phyloP scores from a whole-genome alignment of 1,139 yeast species.

The Eremothecium cymbalariae region DNA sequence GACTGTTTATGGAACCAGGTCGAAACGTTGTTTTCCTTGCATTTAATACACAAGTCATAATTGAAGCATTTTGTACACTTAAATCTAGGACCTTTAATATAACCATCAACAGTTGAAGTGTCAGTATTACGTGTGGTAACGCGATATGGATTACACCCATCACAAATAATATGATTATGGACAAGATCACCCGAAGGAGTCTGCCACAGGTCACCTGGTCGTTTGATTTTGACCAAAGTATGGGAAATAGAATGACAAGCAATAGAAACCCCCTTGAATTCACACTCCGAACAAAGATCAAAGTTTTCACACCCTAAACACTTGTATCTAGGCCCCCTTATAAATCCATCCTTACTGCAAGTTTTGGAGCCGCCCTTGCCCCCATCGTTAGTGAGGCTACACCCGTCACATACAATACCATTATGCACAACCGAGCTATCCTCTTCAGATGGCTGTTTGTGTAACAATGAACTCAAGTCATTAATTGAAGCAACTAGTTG shows the following conservation, averaged over 20 bases:
- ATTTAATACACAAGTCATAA: constrained; percentile 48
- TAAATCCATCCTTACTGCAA: constrained; percentile 18
- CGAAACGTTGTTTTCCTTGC: constrained; percentile 34
- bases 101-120: constrained; percentile 8
- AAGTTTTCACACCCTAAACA: constrained; percentile 49
- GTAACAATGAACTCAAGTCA: not conserved
- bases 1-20: constrained; percentile 20
- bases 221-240: constrained; percentile 28
- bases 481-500: constrained; percentile 9
- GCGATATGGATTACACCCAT: not conserved
- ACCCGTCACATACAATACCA: constrained; percentile 18
- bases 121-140: not conserved
- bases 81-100: constrained; percentile 43
- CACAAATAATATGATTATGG: not conserved
- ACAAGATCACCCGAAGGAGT: not conserved
- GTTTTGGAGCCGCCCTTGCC: constrained; percentile 1
- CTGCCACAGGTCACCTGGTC: constrained; percentile 9
- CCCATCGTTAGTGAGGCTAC: constrained; percentile 8
- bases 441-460: not conserved
- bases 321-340: constrained; percentile 45
- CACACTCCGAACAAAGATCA: constrained; percentile 51
- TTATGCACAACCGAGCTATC: constrained; percentile 11
- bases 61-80: constrained; percentile 47
- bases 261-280: constrained; percentile 24
- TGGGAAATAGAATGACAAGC: constrained; percentile 27